Evolutionary conservation across 495 filamentous ascomycete species (phyloP).

Genomic region (Rusavskia elegans): DNA sequence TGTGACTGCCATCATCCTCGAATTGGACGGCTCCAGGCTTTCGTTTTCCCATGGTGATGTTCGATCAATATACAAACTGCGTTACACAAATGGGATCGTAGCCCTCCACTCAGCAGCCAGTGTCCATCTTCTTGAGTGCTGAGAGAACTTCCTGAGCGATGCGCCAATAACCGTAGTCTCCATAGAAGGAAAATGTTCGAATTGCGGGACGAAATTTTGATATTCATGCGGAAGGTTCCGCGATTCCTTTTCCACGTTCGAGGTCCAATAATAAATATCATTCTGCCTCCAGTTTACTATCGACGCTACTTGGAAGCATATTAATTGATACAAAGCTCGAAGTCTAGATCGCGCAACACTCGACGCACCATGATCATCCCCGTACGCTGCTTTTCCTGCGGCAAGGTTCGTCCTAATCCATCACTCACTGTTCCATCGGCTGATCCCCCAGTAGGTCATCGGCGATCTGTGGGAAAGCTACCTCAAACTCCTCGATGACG

Average conservation of each 20-base stretch:
- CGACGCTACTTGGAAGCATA: no score
- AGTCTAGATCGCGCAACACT: not conserved
- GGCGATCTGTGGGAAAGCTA: constrained; percentile 96
- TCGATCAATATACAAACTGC: no score
- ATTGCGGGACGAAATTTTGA: not conserved
- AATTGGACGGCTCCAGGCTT: not conserved
- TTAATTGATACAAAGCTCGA: no score
- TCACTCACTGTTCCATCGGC: not conserved
- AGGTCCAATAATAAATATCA: no score
- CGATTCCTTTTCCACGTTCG: not conserved
- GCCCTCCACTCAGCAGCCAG: no score
- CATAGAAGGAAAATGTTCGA: no score
- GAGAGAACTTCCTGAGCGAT: no score
- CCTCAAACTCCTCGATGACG: constrained; percentile 63
- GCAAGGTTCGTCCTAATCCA: constrained; percentile 54
- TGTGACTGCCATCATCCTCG: not conserved
- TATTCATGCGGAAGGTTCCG: not conserved
- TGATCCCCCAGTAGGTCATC: constrained; percentile 49
- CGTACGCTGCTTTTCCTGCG: constrained; percentile 95
- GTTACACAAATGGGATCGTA: no score
- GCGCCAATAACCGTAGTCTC: no score
- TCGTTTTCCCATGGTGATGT: not conserved
- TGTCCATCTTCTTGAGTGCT: no score
- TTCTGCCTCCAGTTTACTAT: no score
- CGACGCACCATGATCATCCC: constrained; percentile 77